Base-by-base conservation (phyloP, 2,329 filamentous ascomycete species). In the Trichophyton benhamiae region DNA sequence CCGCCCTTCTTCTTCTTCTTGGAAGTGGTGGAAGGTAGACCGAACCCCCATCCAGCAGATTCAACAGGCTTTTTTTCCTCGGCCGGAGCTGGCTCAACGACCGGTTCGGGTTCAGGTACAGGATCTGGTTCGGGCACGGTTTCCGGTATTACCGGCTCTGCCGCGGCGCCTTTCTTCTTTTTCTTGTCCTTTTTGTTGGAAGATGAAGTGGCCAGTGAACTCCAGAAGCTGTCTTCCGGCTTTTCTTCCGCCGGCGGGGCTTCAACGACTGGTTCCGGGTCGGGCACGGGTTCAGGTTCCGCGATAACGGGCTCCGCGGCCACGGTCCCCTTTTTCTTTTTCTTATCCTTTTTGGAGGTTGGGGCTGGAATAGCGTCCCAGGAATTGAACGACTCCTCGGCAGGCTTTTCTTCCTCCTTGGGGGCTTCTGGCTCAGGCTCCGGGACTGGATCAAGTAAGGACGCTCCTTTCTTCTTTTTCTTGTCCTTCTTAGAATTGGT, bases 271-370 rank as follows among this genome's bases (percentile, higher is more conserved):
- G 49, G 49, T 53, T 53, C 27, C 5, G 27, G 27, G 0, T 30
- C 27, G n/a, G 57, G 57, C 15, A n/a, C 57, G 36, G 57, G 57
- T 25, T 42, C 20, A 36, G n/a, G n/a, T 17, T 44, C 55, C 15
- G 33, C 7, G 11, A 22, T 25, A 9, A 38, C 55, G 4, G 33
- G 13, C 44, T 68, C 70, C 33, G 63, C 59, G 20, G 63, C 62
- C 15, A 59, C 41, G 3, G 60, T 59, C 67, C 76, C 74, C 59
- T 74, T 76, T 66, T 76, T 77, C 62, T 73, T 72, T 63, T 72
- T 70, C 44, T 66, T 64, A 52, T 68, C 67, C 59, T 65, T 48
- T 59, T 61, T 76, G 73, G 17, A 72, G 11, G 33, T 38, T 71
- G 15, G 66, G 65, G 61, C 69, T 72, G 63, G 71, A 44, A 57